Base-by-base conservation (phyloP, 805 yeast species). In the Saccharomycodes ludwigii region DNA sequence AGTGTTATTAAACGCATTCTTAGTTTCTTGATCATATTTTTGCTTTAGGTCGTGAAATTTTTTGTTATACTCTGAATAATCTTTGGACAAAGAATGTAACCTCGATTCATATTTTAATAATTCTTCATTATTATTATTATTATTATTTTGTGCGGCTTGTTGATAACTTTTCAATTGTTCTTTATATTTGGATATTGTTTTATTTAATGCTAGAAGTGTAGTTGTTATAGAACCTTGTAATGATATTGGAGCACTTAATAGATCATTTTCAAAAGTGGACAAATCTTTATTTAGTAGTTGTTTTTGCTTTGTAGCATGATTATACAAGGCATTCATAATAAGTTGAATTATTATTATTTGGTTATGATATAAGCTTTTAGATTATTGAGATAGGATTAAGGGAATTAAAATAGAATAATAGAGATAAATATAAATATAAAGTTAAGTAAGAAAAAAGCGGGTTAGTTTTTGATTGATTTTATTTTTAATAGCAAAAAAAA, bases 301-400 rank as follows among this genome's bases (percentile, higher is more conserved):
- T 19, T 84, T 72, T 55, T 86, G 95, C 54, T 83, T 84, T 33
- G 80, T 65, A 6, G 94, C 95, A 54, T 83, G 94, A 58, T 83
- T 88, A 59, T 78, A 84, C 32, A 86, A 63, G 18, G 94, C 76
- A 58, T 85, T 86, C 97, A 67, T 31, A 23, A 26, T 21, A n/a
- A n/a, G n/a, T n/a, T n/a, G n/a, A n/a, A n/a, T n/a, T n/a, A n/a
- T n/a, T n/a, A n/a, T n/a, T n/a, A n/a, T n/a, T n/a, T n/a, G n/a
- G n/a, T n/a, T n/a, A n/a, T n/a, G n/a, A n/a, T n/a, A n/a, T n/a
- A n/a, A n/a, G n/a, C n/a, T n/a, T n/a, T n/a, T n/a, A n/a, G n/a
- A n/a, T n/a, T n/a, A n/a, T n/a, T n/a, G n/a, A n/a, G n/a, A n/a
- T n/a, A n/a, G n/a, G n/a, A n/a, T n/a, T n/a, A n/a, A n/a, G n/a